Conservation (phyloP, 1,139 yeast species). For the Yamadazyma atlantica region DNA sequence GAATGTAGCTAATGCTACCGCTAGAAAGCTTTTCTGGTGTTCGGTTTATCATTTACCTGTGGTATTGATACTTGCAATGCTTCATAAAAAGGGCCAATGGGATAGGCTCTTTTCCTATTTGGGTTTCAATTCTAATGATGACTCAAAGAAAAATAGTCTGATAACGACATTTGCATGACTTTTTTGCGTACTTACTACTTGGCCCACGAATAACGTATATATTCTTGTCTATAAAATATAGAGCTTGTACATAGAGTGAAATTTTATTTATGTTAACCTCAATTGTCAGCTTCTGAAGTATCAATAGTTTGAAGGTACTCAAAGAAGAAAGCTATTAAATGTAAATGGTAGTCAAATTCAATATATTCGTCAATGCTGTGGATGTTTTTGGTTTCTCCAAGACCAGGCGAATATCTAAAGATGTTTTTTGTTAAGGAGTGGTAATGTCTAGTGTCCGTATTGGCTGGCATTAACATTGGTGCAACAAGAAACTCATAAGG, state of each 20-base stretch:
- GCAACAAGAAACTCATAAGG: slow-evolving; percentile 51
- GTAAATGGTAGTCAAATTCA: slow-evolving; percentile 38
- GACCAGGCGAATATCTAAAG: slow-evolving; percentile 58
- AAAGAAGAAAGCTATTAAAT: slow-evolving; percentile 42
- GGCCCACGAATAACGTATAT: neutral
- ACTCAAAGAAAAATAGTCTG: neutral
- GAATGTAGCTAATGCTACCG: slow-evolving; percentile 60
- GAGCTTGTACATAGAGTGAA: slow-evolving; percentile 1
- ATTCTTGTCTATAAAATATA: neutral
- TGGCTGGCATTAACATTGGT: slow-evolving; percentile 73
- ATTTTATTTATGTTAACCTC: slow-evolving; percentile 2
- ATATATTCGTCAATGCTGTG: slow-evolving; percentile 46
- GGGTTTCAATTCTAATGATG: slow-evolving; percentile 14
- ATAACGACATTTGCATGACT: neutral
- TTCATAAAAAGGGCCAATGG: slow-evolving; percentile 96
- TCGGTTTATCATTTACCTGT: slow-evolving; percentile 95
- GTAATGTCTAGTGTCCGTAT: slow-evolving; percentile 81
- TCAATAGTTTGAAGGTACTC: slow-evolving; percentile 28
- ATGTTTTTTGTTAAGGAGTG: slow-evolving; percentile 75
- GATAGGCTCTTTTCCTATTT: slow-evolving; percentile 55
- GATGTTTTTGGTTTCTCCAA: slow-evolving; percentile 20
- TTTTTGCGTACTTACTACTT: neutral
- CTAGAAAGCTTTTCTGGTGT: slow-evolving; percentile 89
- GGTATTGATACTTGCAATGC: slow-evolving; percentile 83
- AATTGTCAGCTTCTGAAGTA: slow-evolving; percentile 8